phyloP scores from a whole-genome alignment of 768 basidiomycete species.

The Kwoniella sp. region DNA sequence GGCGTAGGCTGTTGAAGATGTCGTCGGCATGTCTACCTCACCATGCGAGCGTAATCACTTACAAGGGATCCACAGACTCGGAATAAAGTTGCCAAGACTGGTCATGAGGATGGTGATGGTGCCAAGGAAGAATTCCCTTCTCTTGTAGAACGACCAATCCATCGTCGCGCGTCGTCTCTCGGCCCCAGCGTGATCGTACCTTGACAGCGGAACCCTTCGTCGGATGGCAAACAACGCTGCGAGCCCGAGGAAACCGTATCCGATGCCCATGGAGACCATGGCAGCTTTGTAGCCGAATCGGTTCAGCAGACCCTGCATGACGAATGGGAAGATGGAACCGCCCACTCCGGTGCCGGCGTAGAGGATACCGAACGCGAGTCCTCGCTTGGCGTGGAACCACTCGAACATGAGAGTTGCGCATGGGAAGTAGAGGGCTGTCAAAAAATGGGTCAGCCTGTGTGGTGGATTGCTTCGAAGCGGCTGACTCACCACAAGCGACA shows the following conservation, averaged over 20 bases:
- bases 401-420: slow-evolving; percentile 41
- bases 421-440: slow-evolving; percentile 29
- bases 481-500: slow-evolving; percentile 18
- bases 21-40: not conserved
- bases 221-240: slow-evolving; percentile 33
- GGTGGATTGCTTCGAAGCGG: not conserved
- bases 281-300: slow-evolving; percentile 40
- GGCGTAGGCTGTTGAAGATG: slow-evolving; percentile 26
- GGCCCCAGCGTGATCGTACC: slow-evolving; percentile 2
- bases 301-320: slow-evolving; percentile 32
- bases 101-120: slow-evolving; percentile 28
- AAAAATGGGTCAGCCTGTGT: not conserved
- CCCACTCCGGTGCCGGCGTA: slow-evolving; percentile 41
- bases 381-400: slow-evolving; percentile 40
- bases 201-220: slow-evolving; percentile 32
- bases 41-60: not conserved
- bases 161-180: slow-evolving; percentile 1
- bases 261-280: slow-evolving; percentile 40
- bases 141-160: slow-evolving; percentile 22
- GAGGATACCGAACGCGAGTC: slow-evolving; percentile 39
- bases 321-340: slow-evolving; percentile 42
- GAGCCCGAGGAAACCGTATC: slow-evolving; percentile 20
- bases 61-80: slow-evolving; percentile 40
- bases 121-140: slow-evolving; percentile 24
- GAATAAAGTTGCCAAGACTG: slow-evolving; percentile 42